A percentile compares a stretch with the other conserved stretches of the same genome.
phyloP scores from a whole-genome alignment of 1,284 basidiomycete species.

The Ustilago vetiveriae region DNA sequence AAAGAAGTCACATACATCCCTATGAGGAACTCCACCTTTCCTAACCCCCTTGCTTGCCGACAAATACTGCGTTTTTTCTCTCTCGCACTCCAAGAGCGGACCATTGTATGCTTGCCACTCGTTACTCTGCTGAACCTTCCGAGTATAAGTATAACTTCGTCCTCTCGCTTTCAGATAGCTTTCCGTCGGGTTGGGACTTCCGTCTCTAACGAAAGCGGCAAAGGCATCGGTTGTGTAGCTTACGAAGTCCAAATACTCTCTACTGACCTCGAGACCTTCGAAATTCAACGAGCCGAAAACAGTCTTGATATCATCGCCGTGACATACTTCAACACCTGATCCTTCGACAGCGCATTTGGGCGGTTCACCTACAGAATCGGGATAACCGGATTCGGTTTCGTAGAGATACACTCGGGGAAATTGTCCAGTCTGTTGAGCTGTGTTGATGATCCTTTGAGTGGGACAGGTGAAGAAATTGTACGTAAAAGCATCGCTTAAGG shows the following conservation, averaged over 20 bases:
- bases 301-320: conserved; percentile 23
- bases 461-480: conserved; percentile 49
- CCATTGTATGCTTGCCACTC: conserved; percentile 17
- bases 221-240: conserved; percentile 28
- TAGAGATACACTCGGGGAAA: conserved; percentile 39
- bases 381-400: conserved; percentile 29
- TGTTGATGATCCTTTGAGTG: conserved; percentile 26
- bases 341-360: conserved; percentile 18
- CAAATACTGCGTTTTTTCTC: conserved; percentile 19
- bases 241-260: conserved; percentile 33
- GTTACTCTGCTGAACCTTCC: conserved; percentile 16
- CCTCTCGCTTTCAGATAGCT: conserved; percentile 26
- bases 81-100: conserved; percentile 5
- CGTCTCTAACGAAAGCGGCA: conserved; percentile 24
- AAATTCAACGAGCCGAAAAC: conserved; percentile 29
- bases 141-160: conserved; percentile 36
- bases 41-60: conserved; percentile 20
- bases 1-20: conserved; percentile 34
- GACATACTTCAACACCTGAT: conserved; percentile 26
- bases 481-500: conserved; percentile 23
- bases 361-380: conserved; percentile 10
- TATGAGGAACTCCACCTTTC: conserved; percentile 15
- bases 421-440: conserved; percentile 8
- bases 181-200: conserved; percentile 14
- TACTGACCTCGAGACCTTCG: conserved; percentile 9